A percentile compares a stretch with the other conserved stretches of the same genome.
Evolutionary conservation across 805 yeast genomes (phyloP).

Genomic region (Saccharomycopsis microspora): DNA sequence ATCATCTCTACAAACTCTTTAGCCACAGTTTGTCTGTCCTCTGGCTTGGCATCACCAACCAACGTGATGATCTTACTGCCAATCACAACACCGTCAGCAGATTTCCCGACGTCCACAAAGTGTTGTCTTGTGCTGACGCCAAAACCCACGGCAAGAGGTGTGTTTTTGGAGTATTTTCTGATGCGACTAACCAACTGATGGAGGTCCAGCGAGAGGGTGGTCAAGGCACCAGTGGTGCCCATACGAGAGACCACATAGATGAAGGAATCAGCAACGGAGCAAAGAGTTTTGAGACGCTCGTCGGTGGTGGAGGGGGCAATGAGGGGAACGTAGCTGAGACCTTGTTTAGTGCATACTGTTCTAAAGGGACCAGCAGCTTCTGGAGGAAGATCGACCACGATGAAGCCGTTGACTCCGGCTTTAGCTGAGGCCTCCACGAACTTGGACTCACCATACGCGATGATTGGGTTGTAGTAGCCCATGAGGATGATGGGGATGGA

Average conservation of each 20-base stretch:
- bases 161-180: conserved; percentile 60
- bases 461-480: conserved; percentile 97
- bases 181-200: conserved; percentile 64
- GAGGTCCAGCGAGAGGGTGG: conserved; percentile 50
- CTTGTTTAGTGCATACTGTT: conserved; percentile 51
- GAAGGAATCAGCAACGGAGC: conserved; percentile 87
- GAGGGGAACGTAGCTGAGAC: conserved; percentile 79
- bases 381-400: conserved; percentile 94
- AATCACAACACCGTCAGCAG: conserved; percentile 93
- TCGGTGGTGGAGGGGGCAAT: conserved; percentile 97
- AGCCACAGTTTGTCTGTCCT: conserved; percentile 46
- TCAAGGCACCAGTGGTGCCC: conserved; percentile 94
- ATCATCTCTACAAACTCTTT: conserved; percentile 58
- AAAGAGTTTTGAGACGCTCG: conserved; percentile 67
- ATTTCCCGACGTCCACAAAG: conserved; percentile 61
- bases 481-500: conserved; percentile 81
- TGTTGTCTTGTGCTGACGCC: conserved; percentile 95
- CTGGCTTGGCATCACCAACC: conserved; percentile 54
- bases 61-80: conserved; percentile 77
- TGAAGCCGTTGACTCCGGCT: conserved; percentile 93
- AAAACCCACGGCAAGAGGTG: conserved; percentile 91
- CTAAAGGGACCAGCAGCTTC: conserved; percentile 92
- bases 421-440: conserved; percentile 66
- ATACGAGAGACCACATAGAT: conserved; percentile 93
- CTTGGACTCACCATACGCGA: conserved; percentile 80